Base-by-base conservation (phyloP, 805 yeast genomes). In the Saccharomycopsis microspora region DNA sequence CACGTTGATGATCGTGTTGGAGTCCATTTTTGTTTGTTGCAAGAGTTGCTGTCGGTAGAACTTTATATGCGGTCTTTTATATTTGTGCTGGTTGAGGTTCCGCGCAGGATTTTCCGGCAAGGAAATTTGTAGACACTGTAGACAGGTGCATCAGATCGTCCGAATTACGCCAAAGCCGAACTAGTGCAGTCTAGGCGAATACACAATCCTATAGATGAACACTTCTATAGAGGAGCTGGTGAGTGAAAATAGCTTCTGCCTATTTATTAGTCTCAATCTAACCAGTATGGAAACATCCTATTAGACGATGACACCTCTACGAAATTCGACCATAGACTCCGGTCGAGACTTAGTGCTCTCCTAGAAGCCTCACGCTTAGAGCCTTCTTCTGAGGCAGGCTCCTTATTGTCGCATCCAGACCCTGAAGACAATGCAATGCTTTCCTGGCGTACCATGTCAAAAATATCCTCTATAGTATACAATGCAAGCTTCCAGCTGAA, bases 251-350 rank as follows among this genome's bases (percentile, higher is more conserved):
- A 19, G 19, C 19, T 19, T 19, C 19, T 19, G 19, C 19, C 19
- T 19, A 19, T 19, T 19, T 19, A 19, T 19, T 19, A 19, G 19
- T 19, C 19, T 19, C 19, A 19, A 19, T 19, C 19, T 19, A 19
- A 19, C 19, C 19, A 19, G 19, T 19, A 19, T 19, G 19, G 19
- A 19, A 19, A 19, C 19, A 19, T 19, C 19, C 19, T 19, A 19
- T 19, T 19, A n/a, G 41, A 8, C 8, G n/a, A 38, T 8, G 8
- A 8, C 11, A 9, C 6, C 10, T n/a, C 11, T n/a, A 47, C 43
- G 27, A 47, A 39, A 27, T 48, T 48, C 35, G 51, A 48, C 31
- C 46, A 46, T 29, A 31, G 53, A 28, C 46, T 49, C 32, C 32
- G 36, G 32, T 42, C 53, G 8, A 49, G 36, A 29, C 37, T 49